These are phyloP conservation scores for Haematococcus lacustris DNA, from an alignment of 139 green algal species.

Conservation along the genomic window DNA sequence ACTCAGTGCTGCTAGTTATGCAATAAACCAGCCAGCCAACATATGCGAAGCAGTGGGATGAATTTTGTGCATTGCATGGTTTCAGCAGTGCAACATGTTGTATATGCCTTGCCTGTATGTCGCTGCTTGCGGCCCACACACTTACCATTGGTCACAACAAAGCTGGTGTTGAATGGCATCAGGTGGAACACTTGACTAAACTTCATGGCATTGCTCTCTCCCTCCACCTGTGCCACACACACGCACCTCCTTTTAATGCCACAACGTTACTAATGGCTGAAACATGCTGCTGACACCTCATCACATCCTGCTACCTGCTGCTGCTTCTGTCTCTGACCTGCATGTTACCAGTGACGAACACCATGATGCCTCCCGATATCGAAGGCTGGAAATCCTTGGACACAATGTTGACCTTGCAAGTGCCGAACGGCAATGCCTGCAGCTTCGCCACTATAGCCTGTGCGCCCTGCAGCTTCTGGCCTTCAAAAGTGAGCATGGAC, in stretches of 20 bases:
- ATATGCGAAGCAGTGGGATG: too few relatives aligned
- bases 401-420: slow-evolving; percentile 60
- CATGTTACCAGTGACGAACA: slow-evolving; percentile 83
- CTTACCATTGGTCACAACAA: slow-evolving; percentile 79
- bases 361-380: slow-evolving; percentile 66
- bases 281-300: too few relatives aligned
- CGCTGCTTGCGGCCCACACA: too few relatives aligned
- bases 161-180: slow-evolving; percentile 57
- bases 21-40: too few relatives aligned
- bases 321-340: too few relatives aligned
- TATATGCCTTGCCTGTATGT: too few relatives aligned
- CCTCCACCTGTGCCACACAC: slow-evolving; percentile 82
- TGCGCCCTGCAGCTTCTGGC: slow-evolving; percentile 63
- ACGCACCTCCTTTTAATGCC: too few relatives aligned
- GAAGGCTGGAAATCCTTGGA: slow-evolving; percentile 83
- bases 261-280: too few relatives aligned
- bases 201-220: slow-evolving; percentile 69
- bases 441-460: slow-evolving; percentile 72
- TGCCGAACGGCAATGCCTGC: slow-evolving; percentile 66
- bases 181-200: slow-evolving; percentile 94
- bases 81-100: too few relatives aligned
- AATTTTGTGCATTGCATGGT: too few relatives aligned
- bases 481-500: slow-evolving; percentile 82
- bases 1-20: too few relatives aligned
- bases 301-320: too few relatives aligned